Evolutionary conservation across 805 yeast genomes (phyloP).

Genomic region (Spathaspora hagerdaliae): DNA sequence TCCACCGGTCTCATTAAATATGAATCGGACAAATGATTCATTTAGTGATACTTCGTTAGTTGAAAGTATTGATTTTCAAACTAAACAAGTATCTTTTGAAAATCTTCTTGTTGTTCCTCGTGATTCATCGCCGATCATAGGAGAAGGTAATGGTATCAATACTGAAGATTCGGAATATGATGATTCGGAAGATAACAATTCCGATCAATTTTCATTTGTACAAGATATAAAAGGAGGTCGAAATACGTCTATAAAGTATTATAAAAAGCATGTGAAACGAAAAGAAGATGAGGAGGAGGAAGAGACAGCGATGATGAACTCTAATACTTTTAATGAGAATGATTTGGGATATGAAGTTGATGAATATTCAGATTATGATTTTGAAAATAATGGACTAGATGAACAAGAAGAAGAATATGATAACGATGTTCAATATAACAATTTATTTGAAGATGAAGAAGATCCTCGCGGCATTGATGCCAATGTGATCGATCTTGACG

Average conservation of each 20-base stretch:
- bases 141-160: not conserved
- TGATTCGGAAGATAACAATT: constrained; percentile 15
- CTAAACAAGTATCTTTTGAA: constrained; percentile 8
- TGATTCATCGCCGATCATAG: not conserved
- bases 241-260: constrained; percentile 42
- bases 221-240: constrained; percentile 38
- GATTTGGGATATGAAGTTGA: constrained; percentile 30
- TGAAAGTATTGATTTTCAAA: constrained; percentile 10
- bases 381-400: constrained; percentile 39
- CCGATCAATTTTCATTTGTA: constrained; percentile 41
- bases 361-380: constrained; percentile 36
- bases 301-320: constrained; percentile 4
- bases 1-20: constrained; percentile 1
- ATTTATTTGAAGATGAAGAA: constrained; percentile 12
- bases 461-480: not conserved
- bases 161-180: constrained; percentile 5
- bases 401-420: constrained; percentile 14
- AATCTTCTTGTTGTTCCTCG: not conserved
- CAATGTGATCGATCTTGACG: constrained; percentile 1
- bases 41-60: constrained; percentile 7
- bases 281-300: constrained; percentile 4
- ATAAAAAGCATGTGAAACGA: constrained; percentile 19
- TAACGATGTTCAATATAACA: constrained; percentile 11
- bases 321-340: constrained; percentile 22
- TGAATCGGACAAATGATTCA: not conserved